These are phyloP conservation scores for Neofusicoccum cordaticola DNA, from an alignment of 2,329 filamentous ascomycete species.

Conservation along the genomic window DNA sequence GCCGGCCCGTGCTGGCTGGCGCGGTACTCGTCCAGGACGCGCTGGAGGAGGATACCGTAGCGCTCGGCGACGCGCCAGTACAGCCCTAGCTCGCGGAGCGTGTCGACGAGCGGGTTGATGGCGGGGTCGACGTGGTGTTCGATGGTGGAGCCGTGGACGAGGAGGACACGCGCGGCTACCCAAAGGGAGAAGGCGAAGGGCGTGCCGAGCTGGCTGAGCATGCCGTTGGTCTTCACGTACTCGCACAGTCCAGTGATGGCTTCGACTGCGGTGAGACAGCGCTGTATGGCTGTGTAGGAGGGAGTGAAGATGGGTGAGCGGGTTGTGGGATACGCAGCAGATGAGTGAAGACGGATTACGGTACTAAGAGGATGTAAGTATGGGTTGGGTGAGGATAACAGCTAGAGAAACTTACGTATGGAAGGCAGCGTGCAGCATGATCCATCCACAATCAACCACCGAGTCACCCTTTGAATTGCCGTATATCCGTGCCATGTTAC, in stretches of 20 bases:
- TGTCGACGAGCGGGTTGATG: slow-evolving; percentile 78
- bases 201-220: slow-evolving; percentile 78
- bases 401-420: slow-evolving; percentile 60
- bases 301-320: slow-evolving; percentile 85
- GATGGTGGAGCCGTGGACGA: slow-evolving; percentile 88
- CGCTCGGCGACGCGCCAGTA: slow-evolving; percentile 84
- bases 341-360: slow-evolving; percentile 86
- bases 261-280: slow-evolving; percentile 73
- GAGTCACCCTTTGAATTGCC: slow-evolving; percentile 20
- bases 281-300: slow-evolving; percentile 79
- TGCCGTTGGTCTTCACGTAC: slow-evolving; percentile 69
- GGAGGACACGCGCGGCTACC: slow-evolving; percentile 81
- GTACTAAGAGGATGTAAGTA: slow-evolving; percentile 47
- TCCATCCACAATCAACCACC: slow-evolving; percentile 73
- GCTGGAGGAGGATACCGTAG: slow-evolving; percentile 74
- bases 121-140: slow-evolving; percentile 78
- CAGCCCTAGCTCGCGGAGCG: slow-evolving; percentile 73
- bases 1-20: slow-evolving; percentile 59
- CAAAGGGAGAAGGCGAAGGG: slow-evolving; percentile 90
- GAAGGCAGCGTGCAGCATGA: slow-evolving; percentile 88
- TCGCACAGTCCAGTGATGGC: slow-evolving; percentile 71
- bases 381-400: background rate
- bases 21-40: slow-evolving; percentile 81
- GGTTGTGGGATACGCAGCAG: slow-evolving; percentile 86
- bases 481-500: slow-evolving; percentile 78